Base-by-base conservation (phyloP, 805 yeast species). In the baker's yeast (Saccharomyces cerevisiae) region DNA sequence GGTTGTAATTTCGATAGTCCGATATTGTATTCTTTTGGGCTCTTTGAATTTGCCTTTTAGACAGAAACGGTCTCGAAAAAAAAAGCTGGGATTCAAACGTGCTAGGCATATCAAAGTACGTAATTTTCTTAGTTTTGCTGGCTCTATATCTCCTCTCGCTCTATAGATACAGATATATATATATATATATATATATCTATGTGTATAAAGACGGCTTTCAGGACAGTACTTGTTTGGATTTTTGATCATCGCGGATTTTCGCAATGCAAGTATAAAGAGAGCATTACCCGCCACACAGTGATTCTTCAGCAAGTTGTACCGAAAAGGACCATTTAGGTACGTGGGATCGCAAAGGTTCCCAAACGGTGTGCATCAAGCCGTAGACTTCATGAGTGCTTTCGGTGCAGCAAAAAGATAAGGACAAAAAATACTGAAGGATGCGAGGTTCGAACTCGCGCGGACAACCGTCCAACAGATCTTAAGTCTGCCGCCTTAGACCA, bases 21-120 rank as follows among this genome's bases (percentile, higher is more conserved):
- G 77, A 72, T 22, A 84, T 77, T n/a, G 84, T 79, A 49, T 73
- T 70, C 24, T 69, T 67, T 54, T 81, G 85, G 10, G 82, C 76
- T 57, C 72, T 69, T 24, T 76, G 71, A 11, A 85, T 70, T 58
- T 84, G 87, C 26, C 73, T 68, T 43, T 73, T 70, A 0, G 87
- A 79, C 52, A 85, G 70, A 64, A 74, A 85, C 0, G 89, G 90
- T 53, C 89, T 71, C 11, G 87, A 76, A 0, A 82, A 73, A 22
- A 61, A 51, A 24, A 69, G 50, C 48, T 65, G 66, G 14, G 62
- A 58, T 43, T 67, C 70, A 48, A 60, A 60, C 29, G 51, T 49
- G 28, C 60, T 43, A 2, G 62, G 53, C 67, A 64, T 29, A 29
- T 61, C 22, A 36, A 22, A 9, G 4, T 36, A 36, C 14, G 17